A percentile compares a stretch with the other conserved stretches of the same genome.
These are phyloP conservation scores for Phytopythium delawarense DNA, from an alignment of 352 stramenopile species.

Conservation along the genomic window DNA sequence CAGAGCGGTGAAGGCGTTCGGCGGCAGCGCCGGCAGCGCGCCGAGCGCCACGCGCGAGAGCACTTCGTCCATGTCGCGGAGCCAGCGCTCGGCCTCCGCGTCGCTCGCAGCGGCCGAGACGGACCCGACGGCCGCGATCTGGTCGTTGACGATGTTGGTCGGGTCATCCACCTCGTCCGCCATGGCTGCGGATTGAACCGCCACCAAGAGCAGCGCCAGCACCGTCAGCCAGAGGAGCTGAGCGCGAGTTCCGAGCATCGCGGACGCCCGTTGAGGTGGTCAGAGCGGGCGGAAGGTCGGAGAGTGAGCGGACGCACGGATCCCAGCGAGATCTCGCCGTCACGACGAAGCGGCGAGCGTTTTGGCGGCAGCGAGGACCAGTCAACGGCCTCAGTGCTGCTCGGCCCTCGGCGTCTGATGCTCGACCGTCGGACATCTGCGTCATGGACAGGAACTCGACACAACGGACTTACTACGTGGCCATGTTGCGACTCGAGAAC, in stretches of 20 bases:
- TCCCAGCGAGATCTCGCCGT: not conserved
- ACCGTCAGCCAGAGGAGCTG: not conserved
- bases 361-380: not conserved
- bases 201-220: not conserved
- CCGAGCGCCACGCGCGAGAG: slow-evolving; percentile 37
- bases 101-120: slow-evolving; percentile 23
- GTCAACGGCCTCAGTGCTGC: not conserved
- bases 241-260: not conserved
- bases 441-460: too few species aligned
- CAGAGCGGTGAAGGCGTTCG: slow-evolving; percentile 25
- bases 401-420: too few species aligned
- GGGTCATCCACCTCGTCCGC: slow-evolving; percentile 11
- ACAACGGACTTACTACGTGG: too few species aligned
- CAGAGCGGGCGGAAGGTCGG: not conserved
- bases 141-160: slow-evolving; percentile 20
- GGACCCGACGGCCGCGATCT: slow-evolving; percentile 26
- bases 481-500: too few species aligned
- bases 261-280: too few species aligned
- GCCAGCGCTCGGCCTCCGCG: slow-evolving; percentile 22
- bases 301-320: not conserved
- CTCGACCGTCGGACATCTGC: too few species aligned
- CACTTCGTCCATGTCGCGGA: slow-evolving; percentile 34
- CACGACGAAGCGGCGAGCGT: not conserved
- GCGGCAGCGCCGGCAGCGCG: slow-evolving; percentile 28
- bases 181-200: not conserved